These are phyloP conservation scores for Mucor saturninus DNA, from an alignment of 371 early-diverging fungal species.

Conservation along the genomic window DNA sequence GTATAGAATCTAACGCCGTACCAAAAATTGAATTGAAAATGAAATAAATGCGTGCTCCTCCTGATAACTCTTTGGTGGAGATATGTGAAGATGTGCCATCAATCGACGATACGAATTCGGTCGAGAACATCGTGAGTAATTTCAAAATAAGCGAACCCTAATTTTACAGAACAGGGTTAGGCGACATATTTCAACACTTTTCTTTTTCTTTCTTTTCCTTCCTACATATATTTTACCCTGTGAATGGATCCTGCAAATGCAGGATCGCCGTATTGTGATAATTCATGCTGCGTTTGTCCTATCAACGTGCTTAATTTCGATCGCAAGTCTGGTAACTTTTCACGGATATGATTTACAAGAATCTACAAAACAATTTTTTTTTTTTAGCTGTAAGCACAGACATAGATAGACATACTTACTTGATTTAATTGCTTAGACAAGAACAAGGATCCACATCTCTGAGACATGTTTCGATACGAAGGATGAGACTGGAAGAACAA, in stretches of 20 bases:
- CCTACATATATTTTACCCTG: conserved; percentile 42
- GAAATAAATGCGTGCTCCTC: conserved; percentile 90
- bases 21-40: conserved; percentile 89
- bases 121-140: conserved; percentile 81
- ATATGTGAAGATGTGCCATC: conserved; percentile 85
- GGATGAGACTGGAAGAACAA: conserved; percentile 84
- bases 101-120: conserved; percentile 79
- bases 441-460: conserved; percentile 64
- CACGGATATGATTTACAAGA: conserved; percentile 80
- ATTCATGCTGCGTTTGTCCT: conserved; percentile 81
- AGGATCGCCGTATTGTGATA: conserved; percentile 75
- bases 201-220: conserved; percentile 21
- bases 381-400: neutral
- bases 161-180: neutral
- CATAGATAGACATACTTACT: conserved; percentile 13
- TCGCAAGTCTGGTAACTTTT: conserved; percentile 82
- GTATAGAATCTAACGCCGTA: conserved; percentile 75
- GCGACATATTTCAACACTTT: neutral
- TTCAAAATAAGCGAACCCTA: conserved; percentile 75
- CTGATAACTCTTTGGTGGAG: conserved; percentile 89
- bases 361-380: conserved; percentile 42
- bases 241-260: conserved; percentile 61
- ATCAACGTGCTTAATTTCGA: conserved; percentile 79
- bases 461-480: conserved; percentile 81
- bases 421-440: conserved; percentile 36